phyloP scores from a whole-genome alignment of 257 asterid species.

The Pogostemon cablin region DNA sequence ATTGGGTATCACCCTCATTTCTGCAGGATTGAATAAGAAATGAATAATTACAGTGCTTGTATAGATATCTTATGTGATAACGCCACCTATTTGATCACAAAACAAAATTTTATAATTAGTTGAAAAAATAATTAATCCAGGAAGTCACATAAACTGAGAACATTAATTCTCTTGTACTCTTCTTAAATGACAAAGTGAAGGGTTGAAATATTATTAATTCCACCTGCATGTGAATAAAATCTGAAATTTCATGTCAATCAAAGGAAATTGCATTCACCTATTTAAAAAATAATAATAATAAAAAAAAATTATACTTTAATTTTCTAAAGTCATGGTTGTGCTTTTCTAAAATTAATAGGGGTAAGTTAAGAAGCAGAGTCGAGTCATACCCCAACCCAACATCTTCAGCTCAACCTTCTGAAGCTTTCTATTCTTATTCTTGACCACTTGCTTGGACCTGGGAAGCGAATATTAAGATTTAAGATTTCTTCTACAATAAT shows the following conservation, averaged over 20 bases:
- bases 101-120: slow-evolving; percentile 19
- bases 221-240: not conserved
- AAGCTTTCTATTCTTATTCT: slow-evolving; percentile 82
- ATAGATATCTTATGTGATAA: slow-evolving; percentile 74
- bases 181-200: not conserved
- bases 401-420: slow-evolving; percentile 89
- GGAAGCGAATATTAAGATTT: slow-evolving; percentile 23
- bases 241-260: not conserved
- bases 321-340: not conserved
- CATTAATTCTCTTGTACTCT: too few species aligned
- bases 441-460: slow-evolving; percentile 93
- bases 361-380: not conserved
- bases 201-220: not conserved
- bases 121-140: slow-evolving; percentile 10
- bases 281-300: not conserved
- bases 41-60: slow-evolving; percentile 86
- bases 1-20: slow-evolving; percentile 66
- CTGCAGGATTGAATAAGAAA: slow-evolving; percentile 86
- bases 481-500: slow-evolving; percentile 5
- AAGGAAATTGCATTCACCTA: slow-evolving; percentile 2
- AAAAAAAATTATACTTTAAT: not conserved
- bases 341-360: not conserved
- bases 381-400: slow-evolving; percentile 90
- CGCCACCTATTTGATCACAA: slow-evolving; percentile 78
- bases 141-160: slow-evolving; percentile 1